Conservation (phyloP, 2,329 filamentous ascomycete genomes). For the Lasiodiplodia gonubiensis region DNA sequence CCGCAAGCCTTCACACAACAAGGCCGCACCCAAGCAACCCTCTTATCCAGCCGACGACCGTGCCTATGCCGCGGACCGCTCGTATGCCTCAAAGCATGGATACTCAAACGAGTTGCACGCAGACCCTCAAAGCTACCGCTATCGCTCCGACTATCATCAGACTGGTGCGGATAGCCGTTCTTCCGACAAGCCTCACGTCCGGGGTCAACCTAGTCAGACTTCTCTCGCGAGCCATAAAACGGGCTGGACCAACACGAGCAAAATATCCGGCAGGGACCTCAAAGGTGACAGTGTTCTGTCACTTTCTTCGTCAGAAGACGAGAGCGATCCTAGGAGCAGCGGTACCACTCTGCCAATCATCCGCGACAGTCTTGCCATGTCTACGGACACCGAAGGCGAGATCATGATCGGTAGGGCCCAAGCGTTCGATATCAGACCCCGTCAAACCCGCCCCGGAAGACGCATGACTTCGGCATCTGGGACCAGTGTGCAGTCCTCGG, state of each 20-base stretch:
- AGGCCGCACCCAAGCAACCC: neutral
- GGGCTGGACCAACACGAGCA: constrained; percentile 12
- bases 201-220: constrained; percentile 10
- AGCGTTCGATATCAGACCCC: constrained; percentile 43
- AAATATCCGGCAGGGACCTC: constrained; percentile 38
- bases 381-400: constrained; percentile 39
- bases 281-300: constrained; percentile 48
- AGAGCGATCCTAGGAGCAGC: constrained; percentile 31
- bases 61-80: neutral
- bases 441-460: constrained; percentile 8
- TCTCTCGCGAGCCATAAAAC: constrained; percentile 6
- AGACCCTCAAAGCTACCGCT: neutral
- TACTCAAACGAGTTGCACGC: neutral
- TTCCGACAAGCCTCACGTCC: constrained; percentile 9
- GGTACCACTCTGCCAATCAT: constrained; percentile 32
- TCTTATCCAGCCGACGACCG: neutral
- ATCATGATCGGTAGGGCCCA: constrained; percentile 46
- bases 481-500: constrained; percentile 43
- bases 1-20: constrained; percentile 1
- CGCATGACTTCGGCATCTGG: constrained; percentile 34
- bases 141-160: constrained; percentile 1
- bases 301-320: constrained; percentile 46
- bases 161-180: neutral
- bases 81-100: neutral
- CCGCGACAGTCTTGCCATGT: constrained; percentile 40